These are phyloP conservation scores for Scedosporium minutisporum DNA, from an alignment of 2,329 filamentous ascomycete genomes.

Conservation along the genomic window DNA sequence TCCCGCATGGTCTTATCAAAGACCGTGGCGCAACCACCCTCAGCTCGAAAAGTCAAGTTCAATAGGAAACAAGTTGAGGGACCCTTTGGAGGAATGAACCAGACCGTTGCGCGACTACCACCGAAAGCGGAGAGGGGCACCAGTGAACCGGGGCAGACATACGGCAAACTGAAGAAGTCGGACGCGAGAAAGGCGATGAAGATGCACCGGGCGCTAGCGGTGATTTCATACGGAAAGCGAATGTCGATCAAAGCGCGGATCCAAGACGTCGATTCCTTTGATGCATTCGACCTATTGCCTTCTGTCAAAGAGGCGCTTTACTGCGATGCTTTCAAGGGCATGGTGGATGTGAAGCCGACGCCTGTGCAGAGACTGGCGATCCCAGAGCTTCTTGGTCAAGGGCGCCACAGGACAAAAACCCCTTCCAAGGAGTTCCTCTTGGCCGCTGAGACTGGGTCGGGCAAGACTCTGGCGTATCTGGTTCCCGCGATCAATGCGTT, in stretches of 20 bases:
- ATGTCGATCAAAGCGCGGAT: constrained; percentile 43
- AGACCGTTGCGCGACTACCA: constrained; percentile 33
- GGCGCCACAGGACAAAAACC: constrained; percentile 12
- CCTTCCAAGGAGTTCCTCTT: constrained; percentile 58
- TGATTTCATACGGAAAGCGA: constrained; percentile 65
- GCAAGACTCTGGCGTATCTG: constrained; percentile 91
- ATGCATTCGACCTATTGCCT: constrained; percentile 68
- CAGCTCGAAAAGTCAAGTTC: constrained; percentile 21
- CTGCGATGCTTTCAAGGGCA: constrained; percentile 62
- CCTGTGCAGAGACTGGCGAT: constrained; percentile 86
- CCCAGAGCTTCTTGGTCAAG: constrained; percentile 61
- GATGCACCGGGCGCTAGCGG: constrained; percentile 76
- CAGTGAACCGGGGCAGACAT: background rate
- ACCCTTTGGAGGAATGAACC: constrained; percentile 48
- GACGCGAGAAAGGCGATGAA: constrained; percentile 66
- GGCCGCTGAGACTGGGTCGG: constrained; percentile 92
- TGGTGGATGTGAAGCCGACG: constrained; percentile 71
- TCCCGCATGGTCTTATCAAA: constrained; percentile 52
- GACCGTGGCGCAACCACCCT: constrained; percentile 33
- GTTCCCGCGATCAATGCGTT: constrained; percentile 76
- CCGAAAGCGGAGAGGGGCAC: constrained; percentile 3
- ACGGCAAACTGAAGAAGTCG: constrained; percentile 10
- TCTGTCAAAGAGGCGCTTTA: constrained; percentile 60
- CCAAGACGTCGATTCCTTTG: constrained; percentile 65
- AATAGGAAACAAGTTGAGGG: constrained; percentile 32